Conservation (phyloP, 1,284 basidiomycete species). For the Kalmanozyma brasiliensis region DNA sequence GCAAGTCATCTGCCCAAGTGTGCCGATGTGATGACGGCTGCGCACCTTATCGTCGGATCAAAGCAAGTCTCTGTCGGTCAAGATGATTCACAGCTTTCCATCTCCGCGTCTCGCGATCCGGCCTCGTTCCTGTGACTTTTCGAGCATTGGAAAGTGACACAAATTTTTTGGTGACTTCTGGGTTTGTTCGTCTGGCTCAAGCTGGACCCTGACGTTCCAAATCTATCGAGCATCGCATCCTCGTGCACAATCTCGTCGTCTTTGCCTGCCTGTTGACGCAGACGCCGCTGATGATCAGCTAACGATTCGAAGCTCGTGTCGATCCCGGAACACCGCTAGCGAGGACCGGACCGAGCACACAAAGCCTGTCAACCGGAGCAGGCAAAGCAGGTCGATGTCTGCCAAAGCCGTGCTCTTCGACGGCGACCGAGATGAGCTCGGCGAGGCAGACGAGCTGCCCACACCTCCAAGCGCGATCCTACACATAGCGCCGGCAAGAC, state of each 20-base stretch:
- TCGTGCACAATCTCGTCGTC: no score
- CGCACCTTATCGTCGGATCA: no score
- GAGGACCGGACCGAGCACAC: constrained; percentile 3
- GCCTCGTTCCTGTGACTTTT: no score
- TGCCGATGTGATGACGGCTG: no score
- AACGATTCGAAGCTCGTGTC: background rate
- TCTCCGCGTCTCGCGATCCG: background rate
- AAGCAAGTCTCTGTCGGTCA: no score
- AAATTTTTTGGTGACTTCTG: constrained; percentile 2
- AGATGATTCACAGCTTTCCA: background rate
- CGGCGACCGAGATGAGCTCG: background rate
- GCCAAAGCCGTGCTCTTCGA: background rate
- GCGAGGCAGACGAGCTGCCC: constrained; percentile 9
- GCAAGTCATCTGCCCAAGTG: no score
- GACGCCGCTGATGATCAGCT: background rate
- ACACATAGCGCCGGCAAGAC: constrained; percentile 5
- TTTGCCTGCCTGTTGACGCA: no score
- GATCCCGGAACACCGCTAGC: constrained; percentile 1
- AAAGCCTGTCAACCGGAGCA: background rate
- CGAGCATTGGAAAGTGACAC: background rate
- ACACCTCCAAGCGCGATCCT: constrained; percentile 16
- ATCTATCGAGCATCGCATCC: no score
- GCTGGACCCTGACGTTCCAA: constrained; percentile 7
- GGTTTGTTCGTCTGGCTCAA: background rate
- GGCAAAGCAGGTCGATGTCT: constrained; percentile 2